Evolutionary conservation across 148 eudicot genomes (phyloP), one percentile per base, ranked within the genome.

Genomic region (Camellia lanceoleosa): DNA sequence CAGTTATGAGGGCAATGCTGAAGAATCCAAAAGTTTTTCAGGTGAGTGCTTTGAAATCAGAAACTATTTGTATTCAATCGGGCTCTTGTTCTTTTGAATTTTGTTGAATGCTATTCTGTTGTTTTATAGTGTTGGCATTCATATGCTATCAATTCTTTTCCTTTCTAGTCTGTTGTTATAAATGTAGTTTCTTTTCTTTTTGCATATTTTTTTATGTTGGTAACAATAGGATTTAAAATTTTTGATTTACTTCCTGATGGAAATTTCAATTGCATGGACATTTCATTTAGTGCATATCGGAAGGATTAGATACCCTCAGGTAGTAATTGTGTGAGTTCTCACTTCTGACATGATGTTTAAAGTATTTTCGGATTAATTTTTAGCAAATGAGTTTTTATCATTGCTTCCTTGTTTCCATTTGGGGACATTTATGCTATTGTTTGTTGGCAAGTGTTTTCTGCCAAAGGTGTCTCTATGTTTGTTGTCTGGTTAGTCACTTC

Each of bases 21-120:
- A 84, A 79, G 88, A 79, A 41, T 78, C 84, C 66, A 46, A 78
- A 30, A 84, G 86, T 78, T 69, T 84, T 12, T 55, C 85, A 84
- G 98, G 98, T 93, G 88, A 79, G 64, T 63, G 14, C 56, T 61
- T 44, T 1, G 46, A 55, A 18, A 43, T 23, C 5, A 5, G 66
- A 55, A 51, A 16, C 16, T 14, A 51, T 68, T 41, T 73, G 43
- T 30, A 41, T 63, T 61, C 16, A 41, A 44, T 61, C 16, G 16
- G 52, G 68, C 62, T 68, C 15, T 65, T 47, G 46, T 56, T 56
- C 0, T 41, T 63, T 72, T 47, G 76, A 23, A 47, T 51, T 20
- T 52, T 19, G 15, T 69, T 20, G 13, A 46, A 3, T 11, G 5
- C 41, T 16, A 59, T 44, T 75, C 38, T n/a, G 66, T 23, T 58